A percentile compares a stretch with the other conserved stretches of the same genome.
Evolutionary conservation across 2,329 filamentous ascomycete species (phyloP).

Genomic region (Fusarium lateritium): DNA sequence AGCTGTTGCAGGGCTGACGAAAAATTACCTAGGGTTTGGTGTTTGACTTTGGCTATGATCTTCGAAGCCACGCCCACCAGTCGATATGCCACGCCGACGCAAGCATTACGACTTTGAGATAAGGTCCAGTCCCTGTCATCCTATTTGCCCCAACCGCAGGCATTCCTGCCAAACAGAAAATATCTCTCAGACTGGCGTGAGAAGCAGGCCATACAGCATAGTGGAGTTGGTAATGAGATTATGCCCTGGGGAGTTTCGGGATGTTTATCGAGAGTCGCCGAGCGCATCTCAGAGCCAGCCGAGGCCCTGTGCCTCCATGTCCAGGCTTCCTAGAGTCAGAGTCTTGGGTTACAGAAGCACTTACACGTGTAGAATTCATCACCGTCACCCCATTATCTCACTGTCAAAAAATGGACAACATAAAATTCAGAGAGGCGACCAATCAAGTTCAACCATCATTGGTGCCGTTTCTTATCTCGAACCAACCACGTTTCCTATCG

Average conservation of each 20-base stretch:
- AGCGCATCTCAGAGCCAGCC: constrained; percentile 36
- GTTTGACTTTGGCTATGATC: constrained; percentile 29
- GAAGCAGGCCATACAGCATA: constrained; percentile 41
- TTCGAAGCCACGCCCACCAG: constrained; percentile 20
- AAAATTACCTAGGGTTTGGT: constrained; percentile 7
- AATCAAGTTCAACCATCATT: constrained; percentile 54
- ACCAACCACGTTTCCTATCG: constrained; percentile 54
- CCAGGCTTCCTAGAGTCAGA: constrained; percentile 15
- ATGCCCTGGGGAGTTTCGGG: constrained; percentile 28
- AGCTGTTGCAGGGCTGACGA: constrained; percentile 3
- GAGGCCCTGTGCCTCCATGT: constrained; percentile 25
- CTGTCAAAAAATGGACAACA: constrained; percentile 59
- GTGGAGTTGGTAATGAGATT: constrained; percentile 30
- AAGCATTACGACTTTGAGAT: constrained; percentile 32
- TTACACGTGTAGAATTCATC: constrained; percentile 35
- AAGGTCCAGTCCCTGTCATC: constrained; percentile 18
- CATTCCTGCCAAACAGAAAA: constrained; percentile 21
- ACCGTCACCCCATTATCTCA: constrained; percentile 48
- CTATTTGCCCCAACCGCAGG: constrained; percentile 35
- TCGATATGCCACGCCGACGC: constrained; percentile 21
- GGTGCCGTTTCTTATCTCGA: constrained; percentile 58
- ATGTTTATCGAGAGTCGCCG: constrained; percentile 37
- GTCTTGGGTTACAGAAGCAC: constrained; percentile 28
- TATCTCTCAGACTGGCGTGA: constrained; percentile 43
- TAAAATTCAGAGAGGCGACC: constrained; percentile 56